phyloP scores from a whole-genome alignment of 768 basidiomycete species.

The Lactifluus rugatus region DNA sequence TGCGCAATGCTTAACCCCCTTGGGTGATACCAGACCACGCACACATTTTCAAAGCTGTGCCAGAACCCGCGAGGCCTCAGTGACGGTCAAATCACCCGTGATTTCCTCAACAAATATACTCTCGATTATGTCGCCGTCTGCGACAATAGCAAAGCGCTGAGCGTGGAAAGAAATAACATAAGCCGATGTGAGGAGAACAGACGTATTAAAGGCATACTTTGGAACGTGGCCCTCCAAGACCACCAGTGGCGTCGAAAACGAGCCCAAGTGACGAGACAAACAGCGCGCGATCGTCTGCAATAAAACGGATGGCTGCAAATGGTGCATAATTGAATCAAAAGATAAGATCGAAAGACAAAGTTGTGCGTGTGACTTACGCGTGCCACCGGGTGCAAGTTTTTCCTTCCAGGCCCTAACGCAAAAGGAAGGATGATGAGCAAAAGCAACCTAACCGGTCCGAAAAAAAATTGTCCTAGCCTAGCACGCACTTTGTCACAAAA shows the following conservation, averaged over 20 bases:
- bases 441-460: too few species aligned
- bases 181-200: background rate
- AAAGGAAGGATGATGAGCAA: background rate
- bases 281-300: constrained; percentile 48
- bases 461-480: background rate
- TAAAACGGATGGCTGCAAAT: constrained; percentile 29
- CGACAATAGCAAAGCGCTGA: constrained; percentile 54
- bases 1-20: background rate
- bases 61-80: constrained; percentile 36
- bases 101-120: constrained; percentile 40
- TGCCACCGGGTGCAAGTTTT: constrained; percentile 45
- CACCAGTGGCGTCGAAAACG: constrained; percentile 38
- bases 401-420: constrained; percentile 48
- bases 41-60: constrained; percentile 21
- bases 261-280: constrained; percentile 34
- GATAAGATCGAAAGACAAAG: too few species aligned
- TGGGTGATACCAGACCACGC: background rate
- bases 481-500: constrained; percentile 39
- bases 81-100: constrained; percentile 31
- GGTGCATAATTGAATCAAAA: background rate
- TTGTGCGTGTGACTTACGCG: constrained; percentile 36
- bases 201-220: constrained; percentile 26
- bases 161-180: background rate
- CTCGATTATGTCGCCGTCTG: constrained; percentile 60
- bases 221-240: constrained; percentile 60